phyloP scores from a whole-genome alignment of 2,329 filamentous ascomycete species.

The Epichloe gansuensis region DNA sequence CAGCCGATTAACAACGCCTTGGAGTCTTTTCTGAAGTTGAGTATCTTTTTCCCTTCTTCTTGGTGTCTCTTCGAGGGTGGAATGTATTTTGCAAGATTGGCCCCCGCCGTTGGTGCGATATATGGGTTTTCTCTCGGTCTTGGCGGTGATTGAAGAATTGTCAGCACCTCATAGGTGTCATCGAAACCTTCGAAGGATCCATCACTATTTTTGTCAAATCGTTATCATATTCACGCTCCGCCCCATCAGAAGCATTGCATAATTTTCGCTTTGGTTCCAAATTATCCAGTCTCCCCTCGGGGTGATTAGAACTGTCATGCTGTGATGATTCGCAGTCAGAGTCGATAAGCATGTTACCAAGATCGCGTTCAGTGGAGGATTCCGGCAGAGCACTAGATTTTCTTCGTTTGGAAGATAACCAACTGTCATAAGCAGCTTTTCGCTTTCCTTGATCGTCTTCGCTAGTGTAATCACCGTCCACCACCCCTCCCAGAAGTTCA shows the following conservation, averaged over 20 bases:
- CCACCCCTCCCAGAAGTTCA: slow-evolving; percentile 59
- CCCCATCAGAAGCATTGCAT: not conserved
- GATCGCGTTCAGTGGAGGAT: not conserved
- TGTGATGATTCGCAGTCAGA: not conserved
- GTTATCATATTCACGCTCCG: not conserved
- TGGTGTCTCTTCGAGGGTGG: slow-evolving; percentile 62
- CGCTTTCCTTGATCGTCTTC: slow-evolving; percentile 49
- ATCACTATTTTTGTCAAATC: slow-evolving; percentile 9
- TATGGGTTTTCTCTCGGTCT: slow-evolving; percentile 75
- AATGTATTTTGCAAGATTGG: slow-evolving; percentile 60
- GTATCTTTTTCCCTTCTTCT: slow-evolving; percentile 50
- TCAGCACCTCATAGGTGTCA: slow-evolving; percentile 16
- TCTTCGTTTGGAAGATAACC: slow-evolving; percentile 44
- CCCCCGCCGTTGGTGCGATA: slow-evolving; percentile 50
- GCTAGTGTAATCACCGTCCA: slow-evolving; percentile 32
- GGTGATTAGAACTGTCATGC: not conserved
- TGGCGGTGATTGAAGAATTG: slow-evolving; percentile 19
- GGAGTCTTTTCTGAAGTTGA: slow-evolving; percentile 65
- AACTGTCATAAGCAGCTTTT: slow-evolving; percentile 45
- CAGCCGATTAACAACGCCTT: slow-evolving; percentile 83
- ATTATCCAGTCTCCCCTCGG: not conserved
- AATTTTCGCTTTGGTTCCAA: not conserved
- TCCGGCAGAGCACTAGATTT: slow-evolving; percentile 12
- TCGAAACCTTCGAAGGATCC: slow-evolving; percentile 30
- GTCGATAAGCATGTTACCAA: not conserved